Evolutionary conservation across 1,284 basidiomycete species (phyloP), one percentile per base, ranked within the genome.

Genomic region (Afroboletus lepidellus): DNA sequence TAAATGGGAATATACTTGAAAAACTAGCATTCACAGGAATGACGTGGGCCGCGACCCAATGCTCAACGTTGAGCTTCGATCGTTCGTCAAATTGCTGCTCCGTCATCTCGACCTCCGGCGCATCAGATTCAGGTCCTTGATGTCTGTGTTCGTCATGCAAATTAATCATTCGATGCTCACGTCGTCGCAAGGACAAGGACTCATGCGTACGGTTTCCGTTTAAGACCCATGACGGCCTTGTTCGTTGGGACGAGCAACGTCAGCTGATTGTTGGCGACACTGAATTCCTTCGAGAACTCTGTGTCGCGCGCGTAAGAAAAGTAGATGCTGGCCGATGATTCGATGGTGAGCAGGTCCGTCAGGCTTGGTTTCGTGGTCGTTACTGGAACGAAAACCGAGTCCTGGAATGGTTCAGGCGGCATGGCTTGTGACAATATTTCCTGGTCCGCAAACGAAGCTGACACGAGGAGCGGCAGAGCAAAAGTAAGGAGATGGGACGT

Each of bases 261-360:
- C 51, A 72, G 65, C n/a, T 70, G 70, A 2, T 62, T 60, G 41
- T 61, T 59, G 8, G 59, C 41, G 29, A 78, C 72, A 12, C 66
- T 65, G 49, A 90, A 78, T 11, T 75, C 72, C 33, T 67, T 61
- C 62, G 82, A 84, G n/a, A 84, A 60, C 58, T 80, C 74, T 3
- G 83, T 73, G 60, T 90, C 87, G 3, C 89, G 77, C 8, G 86
- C 84, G 65, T 92, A 92, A 2, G 86, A 84, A 67, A 82, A 91
- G 75, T 90, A 91, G 53, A 91, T 90, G 38, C 87, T 89, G 4
- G 80, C 78, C 0, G 80, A 79, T 3, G 79, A 63, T 57, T 90
- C 82, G 63, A 91, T 81, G 20, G 88, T 90, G 58, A 91, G 77
- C 37, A 88, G 70, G 71, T 92, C 89, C 7, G 83, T 74, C 27